Conservation (phyloP, 163 green algal species). For the Prototheca stagnorum region DNA sequence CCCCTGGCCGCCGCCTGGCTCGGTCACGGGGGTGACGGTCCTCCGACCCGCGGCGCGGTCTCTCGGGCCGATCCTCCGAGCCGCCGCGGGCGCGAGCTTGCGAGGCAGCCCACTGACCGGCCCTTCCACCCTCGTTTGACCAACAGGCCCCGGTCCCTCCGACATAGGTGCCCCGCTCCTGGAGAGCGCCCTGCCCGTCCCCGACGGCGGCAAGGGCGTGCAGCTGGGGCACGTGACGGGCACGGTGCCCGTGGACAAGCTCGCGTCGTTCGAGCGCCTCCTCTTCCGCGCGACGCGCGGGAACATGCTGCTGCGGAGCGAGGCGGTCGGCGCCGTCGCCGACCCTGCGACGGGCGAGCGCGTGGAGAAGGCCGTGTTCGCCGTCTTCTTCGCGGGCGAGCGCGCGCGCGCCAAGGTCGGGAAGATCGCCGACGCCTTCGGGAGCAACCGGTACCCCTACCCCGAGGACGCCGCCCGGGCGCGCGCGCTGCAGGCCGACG, state of each 20-base stretch:
- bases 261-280: slow-evolving; percentile 57
- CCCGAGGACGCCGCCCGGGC: slow-evolving; percentile 77
- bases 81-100: too few species aligned
- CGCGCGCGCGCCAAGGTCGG: slow-evolving; percentile 73
- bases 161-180: slow-evolving; percentile 46
- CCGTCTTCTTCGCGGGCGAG: slow-evolving; percentile 96
- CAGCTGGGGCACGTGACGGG: slow-evolving; percentile 67
- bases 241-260: slow-evolving; percentile 43
- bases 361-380: slow-evolving; percentile 89
- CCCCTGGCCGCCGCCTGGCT: too few species aligned
- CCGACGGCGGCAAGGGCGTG: slow-evolving; percentile 24
- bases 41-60: too few species aligned
- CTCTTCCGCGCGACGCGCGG: slow-evolving; percentile 86
- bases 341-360: slow-evolving; percentile 75
- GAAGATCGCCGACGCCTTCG: slow-evolving; percentile 92
- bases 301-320: slow-evolving; percentile 88
- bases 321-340: slow-evolving; percentile 50
- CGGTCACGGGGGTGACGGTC: too few species aligned
- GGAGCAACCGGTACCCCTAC: slow-evolving; percentile 93
- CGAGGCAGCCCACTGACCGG: too few species aligned
- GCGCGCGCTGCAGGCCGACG: slow-evolving; percentile 76
- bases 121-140: too few species aligned
- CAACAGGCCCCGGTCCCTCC: slow-evolving; percentile 3
- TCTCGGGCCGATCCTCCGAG: too few species aligned
- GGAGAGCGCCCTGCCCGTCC: slow-evolving; percentile 8